phyloP scores from a whole-genome alignment of 805 yeast species.

The Nakazawaea wickerhamii region DNA sequence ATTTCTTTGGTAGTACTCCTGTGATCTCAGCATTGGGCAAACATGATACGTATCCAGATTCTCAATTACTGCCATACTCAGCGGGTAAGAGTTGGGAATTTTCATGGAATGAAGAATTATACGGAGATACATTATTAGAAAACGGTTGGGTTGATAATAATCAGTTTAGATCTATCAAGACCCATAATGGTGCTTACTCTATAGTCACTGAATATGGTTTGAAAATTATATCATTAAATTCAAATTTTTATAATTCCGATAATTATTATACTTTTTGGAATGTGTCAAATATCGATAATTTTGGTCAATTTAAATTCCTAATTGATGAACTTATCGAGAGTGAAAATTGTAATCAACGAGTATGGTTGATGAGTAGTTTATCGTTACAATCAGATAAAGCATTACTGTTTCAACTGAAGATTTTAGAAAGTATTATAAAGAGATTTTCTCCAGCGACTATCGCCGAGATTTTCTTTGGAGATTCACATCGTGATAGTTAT shows the following conservation, averaged over 20 bases:
- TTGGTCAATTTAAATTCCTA: slow-evolving; percentile 58
- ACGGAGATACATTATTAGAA: slow-evolving; percentile 4
- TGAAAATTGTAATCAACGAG: slow-evolving; percentile 53
- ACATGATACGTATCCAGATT: slow-evolving; percentile 41
- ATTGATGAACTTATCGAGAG: slow-evolving; percentile 57
- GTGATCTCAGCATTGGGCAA: slow-evolving; percentile 35
- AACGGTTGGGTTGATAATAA: slow-evolving; percentile 9
- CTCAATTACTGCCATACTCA: slow-evolving; percentile 30
- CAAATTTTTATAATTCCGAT: slow-evolving; percentile 29
- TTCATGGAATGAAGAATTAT: slow-evolving; percentile 12
- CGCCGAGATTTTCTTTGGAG: slow-evolving; percentile 39
- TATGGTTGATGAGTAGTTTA: slow-evolving; percentile 38
- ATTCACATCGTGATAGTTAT: slow-evolving; percentile 36
- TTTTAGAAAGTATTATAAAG: slow-evolving; percentile 34
- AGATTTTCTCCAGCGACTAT: slow-evolving; percentile 41
- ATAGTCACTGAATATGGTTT: slow-evolving; percentile 31
- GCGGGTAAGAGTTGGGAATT: slow-evolving; percentile 5
- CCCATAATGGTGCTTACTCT: slow-evolving; percentile 36
- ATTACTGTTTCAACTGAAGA: slow-evolving; percentile 27
- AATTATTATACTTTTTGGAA: slow-evolving; percentile 33
- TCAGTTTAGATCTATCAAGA: slow-evolving; percentile 13
- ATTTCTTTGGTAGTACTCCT: slow-evolving; percentile 28
- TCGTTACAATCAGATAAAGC: slow-evolving; percentile 14
- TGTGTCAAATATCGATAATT: slow-evolving; percentile 23
- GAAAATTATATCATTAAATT: slow-evolving; percentile 34